A percentile compares a stretch with the other conserved stretches of the same genome.
These are phyloP conservation scores for Triticum urartu DNA, from an alignment of 176 grass and related monocot species.

Conservation along the genomic window DNA sequence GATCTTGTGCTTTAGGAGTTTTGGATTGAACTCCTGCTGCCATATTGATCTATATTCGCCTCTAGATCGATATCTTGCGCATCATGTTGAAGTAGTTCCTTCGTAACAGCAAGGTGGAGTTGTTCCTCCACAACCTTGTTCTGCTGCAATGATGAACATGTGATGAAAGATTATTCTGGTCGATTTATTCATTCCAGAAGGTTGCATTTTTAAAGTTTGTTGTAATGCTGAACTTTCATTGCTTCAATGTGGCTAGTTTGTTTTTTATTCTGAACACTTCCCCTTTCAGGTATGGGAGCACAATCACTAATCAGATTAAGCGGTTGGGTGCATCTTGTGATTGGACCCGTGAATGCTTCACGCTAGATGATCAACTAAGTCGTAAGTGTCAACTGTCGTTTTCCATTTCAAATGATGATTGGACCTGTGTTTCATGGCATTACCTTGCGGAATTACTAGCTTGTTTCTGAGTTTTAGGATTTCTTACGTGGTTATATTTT, in stretches of 20 bases:
- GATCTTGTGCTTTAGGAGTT: too few species aligned
- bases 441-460: neutral
- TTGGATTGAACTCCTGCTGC: too few species aligned
- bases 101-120: too few species aligned
- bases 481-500: neutral
- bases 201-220: neutral
- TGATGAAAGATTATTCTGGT: neutral
- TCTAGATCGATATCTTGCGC: too few species aligned
- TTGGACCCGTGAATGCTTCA: constrained; percentile 90
- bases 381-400: constrained; percentile 54
- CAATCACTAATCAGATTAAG: constrained; percentile 95
- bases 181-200: constrained; percentile 21
- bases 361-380: constrained; percentile 93
- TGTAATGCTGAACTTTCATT: neutral
- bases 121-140: too few species aligned
- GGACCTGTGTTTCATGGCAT: neutral
- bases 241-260: neutral
- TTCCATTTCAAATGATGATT: constrained; percentile 9
- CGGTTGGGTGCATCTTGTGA: constrained; percentile 97
- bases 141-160: neutral
- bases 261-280: constrained; percentile 25
- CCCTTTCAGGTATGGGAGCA: constrained; percentile 79
- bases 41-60: too few species aligned
- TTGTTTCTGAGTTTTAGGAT: constrained; percentile 12
- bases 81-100: too few species aligned